Evolutionary conservation across 495 filamentous ascomycete species (phyloP).

Genomic region (Neurospora hispaniola): DNA sequence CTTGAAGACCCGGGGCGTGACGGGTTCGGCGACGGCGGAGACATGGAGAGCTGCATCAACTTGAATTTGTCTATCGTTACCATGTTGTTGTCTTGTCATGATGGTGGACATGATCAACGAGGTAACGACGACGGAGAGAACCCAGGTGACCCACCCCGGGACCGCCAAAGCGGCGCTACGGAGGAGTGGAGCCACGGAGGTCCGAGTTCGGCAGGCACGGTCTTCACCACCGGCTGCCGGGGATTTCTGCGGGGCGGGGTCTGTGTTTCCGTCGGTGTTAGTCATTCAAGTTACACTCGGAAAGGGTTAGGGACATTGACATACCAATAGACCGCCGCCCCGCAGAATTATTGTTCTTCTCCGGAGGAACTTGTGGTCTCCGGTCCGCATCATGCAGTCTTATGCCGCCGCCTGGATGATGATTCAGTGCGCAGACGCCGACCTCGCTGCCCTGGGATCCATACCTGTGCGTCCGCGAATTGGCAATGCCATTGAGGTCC

Average conservation of each 20-base stretch:
- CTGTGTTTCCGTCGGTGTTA: neutral
- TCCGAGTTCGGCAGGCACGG: conserved; percentile 9
- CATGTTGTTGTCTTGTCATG: neutral
- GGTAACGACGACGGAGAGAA: conserved; percentile 16
- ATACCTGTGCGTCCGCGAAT: conserved; percentile 14
- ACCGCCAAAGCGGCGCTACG: conserved; percentile 6
- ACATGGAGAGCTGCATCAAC: neutral
- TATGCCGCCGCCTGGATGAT: neutral
- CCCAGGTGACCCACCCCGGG: conserved; percentile 21
- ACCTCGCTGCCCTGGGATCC: neutral
- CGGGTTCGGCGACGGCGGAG: neutral
- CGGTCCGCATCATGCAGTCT: neutral
- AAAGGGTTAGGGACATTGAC: neutral
- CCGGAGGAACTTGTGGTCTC: neutral
- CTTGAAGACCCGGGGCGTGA: neutral
- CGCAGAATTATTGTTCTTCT: neutral
- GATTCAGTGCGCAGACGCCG: neutral
- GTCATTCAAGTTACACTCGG: neutral
- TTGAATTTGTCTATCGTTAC: neutral
- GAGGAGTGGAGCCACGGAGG: conserved; percentile 1
- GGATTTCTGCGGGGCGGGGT: conserved; percentile 2
- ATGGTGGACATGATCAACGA: conserved; percentile 8
- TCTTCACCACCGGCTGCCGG: conserved; percentile 22
- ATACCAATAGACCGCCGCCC: neutral
- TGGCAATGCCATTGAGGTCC: conserved; percentile 51